Evolutionary conservation across 2,329 filamentous ascomycete species (phyloP).

Genomic region (Aspergillus sp.): DNA sequence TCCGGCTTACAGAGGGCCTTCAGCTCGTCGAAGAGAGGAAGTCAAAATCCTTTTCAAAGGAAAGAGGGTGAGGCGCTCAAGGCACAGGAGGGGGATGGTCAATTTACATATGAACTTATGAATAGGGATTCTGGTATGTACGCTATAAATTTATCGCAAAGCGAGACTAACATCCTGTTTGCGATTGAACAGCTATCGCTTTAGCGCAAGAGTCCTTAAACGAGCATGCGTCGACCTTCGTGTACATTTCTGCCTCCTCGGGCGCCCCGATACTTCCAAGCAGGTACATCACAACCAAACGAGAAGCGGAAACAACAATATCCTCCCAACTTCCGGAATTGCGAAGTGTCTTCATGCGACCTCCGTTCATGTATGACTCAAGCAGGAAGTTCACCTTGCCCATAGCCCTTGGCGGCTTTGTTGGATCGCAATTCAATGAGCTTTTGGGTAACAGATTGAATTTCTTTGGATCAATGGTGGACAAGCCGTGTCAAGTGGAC

Average conservation of each 20-base stretch:
- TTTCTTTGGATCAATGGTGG: conserved; percentile 77
- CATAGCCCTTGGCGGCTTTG: conserved; percentile 73
- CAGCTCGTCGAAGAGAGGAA: conserved; percentile 59
- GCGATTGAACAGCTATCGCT: conserved; percentile 64
- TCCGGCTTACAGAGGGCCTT: conserved; percentile 78
- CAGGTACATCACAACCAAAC: conserved; percentile 87
- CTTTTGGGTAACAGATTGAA: conserved; percentile 74
- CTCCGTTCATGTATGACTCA: conserved; percentile 86
- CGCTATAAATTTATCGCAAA: neutral
- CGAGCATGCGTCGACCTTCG: conserved; percentile 68
- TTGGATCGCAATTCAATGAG: conserved; percentile 74
- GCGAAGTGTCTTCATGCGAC: conserved; percentile 77
- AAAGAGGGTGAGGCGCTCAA: conserved; percentile 60
- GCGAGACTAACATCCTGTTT: conserved; percentile 5
- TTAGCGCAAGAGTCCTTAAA: conserved; percentile 73
- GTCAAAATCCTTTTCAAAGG: conserved; percentile 70
- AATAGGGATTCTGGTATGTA: conserved; percentile 72
- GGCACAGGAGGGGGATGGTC: conserved; percentile 66
- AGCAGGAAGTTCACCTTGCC: conserved; percentile 80
- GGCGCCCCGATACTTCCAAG: conserved; percentile 81
- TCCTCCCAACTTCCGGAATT: conserved; percentile 69
- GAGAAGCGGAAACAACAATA: conserved; percentile 81
- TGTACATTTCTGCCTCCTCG: conserved; percentile 84
- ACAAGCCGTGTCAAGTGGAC: conserved; percentile 86
- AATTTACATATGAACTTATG: conserved; percentile 95